phyloP scores from a whole-genome alignment of 2,329 filamentous ascomycete species.

The Phaeomoniella chlamydospora region DNA sequence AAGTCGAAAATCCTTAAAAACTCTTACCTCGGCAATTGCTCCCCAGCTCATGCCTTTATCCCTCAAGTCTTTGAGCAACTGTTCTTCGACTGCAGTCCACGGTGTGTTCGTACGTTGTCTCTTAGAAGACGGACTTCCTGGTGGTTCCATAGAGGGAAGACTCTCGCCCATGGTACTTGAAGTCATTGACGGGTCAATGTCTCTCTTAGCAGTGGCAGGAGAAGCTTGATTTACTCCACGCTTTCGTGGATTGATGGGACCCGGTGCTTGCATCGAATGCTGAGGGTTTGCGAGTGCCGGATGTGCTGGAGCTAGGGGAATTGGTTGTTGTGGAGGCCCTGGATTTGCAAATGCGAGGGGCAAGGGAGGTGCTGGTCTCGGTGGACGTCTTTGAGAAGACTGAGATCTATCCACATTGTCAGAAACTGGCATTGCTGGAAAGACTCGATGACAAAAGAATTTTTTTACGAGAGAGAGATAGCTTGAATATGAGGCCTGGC shows the following conservation, averaged over 20 bases:
- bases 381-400: too few species aligned
- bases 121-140: constrained; percentile 36
- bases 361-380: too few species aligned
- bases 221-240: constrained; percentile 22
- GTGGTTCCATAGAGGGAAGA: neutral
- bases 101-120: constrained; percentile 98
- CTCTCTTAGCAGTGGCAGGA: constrained; percentile 7
- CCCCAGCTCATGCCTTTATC: constrained; percentile 92
- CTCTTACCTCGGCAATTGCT: constrained; percentile 82
- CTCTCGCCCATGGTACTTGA: neutral
- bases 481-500: too few species aligned
- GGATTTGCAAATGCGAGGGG: neutral
- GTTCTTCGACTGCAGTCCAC: constrained; percentile 91
- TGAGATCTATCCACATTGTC: too few species aligned
- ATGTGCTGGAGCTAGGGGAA: neutral
- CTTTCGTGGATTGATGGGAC: constrained; percentile 24
- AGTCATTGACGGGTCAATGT: neutral
- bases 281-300: too few species aligned
- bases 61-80: constrained; percentile 83
- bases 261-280: too few species aligned
- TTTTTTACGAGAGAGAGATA: too few species aligned
- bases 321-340: neutral
- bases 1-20: constrained; percentile 1
- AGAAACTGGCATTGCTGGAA: too few species aligned
- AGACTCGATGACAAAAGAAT: too few species aligned